Conservation (phyloP, 2,329 filamentous ascomycete species). For the Volutella citrinella region DNA sequence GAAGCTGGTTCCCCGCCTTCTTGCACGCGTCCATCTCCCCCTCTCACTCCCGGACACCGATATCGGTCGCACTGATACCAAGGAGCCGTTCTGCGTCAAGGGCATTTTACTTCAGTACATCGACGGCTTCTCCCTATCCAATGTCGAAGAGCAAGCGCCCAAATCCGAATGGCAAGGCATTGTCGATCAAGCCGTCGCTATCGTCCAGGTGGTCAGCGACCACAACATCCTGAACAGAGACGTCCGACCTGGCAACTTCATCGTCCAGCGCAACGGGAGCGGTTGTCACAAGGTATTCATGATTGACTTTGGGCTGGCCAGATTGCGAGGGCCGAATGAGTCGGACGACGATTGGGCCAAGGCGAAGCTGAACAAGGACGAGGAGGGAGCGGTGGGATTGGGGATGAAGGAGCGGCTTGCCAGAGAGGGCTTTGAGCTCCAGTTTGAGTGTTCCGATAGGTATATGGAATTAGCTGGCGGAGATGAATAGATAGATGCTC, state of each 20-base stretch:
- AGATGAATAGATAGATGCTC: too few relatives aligned
- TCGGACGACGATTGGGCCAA: slow-evolving; percentile 17
- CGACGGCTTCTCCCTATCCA: slow-evolving; percentile 11
- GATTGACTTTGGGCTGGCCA: slow-evolving; percentile 23
- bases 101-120: slow-evolving; percentile 21
- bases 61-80: slow-evolving; percentile 2
- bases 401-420: slow-evolving; percentile 12
- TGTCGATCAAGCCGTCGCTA: slow-evolving; percentile 16
- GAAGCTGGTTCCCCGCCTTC: slow-evolving; percentile 13
- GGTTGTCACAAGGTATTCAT: slow-evolving; percentile 17
- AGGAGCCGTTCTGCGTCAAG: slow-evolving; percentile 7
- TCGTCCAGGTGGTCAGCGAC: slow-evolving; percentile 18
- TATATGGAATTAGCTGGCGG: slow-evolving; percentile 10
- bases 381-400: slow-evolving; percentile 18
- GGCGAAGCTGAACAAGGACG: slow-evolving; percentile 17
- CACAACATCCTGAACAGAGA: slow-evolving; percentile 22
- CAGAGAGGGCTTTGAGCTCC: slow-evolving; percentile 12
- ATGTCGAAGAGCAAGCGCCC: slow-evolving; percentile 3
- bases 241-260: slow-evolving; percentile 21
- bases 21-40: slow-evolving; percentile 10
- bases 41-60: not conserved
- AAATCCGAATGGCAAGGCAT: slow-evolving; percentile 13
- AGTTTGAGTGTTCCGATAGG: slow-evolving; percentile 5
- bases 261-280: slow-evolving; percentile 8
- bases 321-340: slow-evolving; percentile 16